These are phyloP conservation scores for Bruguiera parviflora DNA, from an alignment of 345 rosid genomes.

Conservation along the genomic window DNA sequence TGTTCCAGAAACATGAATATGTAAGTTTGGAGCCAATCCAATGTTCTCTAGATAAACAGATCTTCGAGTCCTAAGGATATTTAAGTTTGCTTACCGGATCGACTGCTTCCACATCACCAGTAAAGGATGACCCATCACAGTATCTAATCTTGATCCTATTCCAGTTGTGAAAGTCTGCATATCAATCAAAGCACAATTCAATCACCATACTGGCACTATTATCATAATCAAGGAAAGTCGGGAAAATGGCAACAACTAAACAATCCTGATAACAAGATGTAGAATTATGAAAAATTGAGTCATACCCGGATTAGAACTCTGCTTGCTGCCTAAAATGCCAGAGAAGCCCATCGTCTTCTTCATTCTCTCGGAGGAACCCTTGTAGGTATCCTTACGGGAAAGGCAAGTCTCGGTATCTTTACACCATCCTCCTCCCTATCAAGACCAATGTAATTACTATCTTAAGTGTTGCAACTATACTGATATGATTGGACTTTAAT, in stretches of 20 bases:
- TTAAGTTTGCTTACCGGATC: conserved; percentile 50
- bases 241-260: neutral
- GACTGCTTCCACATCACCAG: conserved; percentile 80
- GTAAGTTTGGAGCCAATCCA: neutral
- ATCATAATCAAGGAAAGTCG: neutral
- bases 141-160: conserved; percentile 83
- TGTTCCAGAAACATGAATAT: conserved; percentile 41
- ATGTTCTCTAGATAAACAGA: neutral
- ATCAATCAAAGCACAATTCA: neutral
- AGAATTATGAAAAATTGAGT: neutral
- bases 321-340: conserved; percentile 65
- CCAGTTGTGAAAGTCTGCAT: conserved; percentile 82
- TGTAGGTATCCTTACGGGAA: conserved; percentile 52
- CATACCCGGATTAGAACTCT: conserved; percentile 70
- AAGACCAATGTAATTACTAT: too few relatives aligned
- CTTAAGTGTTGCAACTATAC: too few relatives aligned
- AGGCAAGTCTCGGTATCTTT: conserved; percentile 59
- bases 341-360: conserved; percentile 65
- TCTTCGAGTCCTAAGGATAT: neutral
- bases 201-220: neutral
- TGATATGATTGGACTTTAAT: too few relatives aligned
- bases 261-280: neutral
- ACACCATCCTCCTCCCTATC: conserved; percentile 99
- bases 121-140: conserved; percentile 90
- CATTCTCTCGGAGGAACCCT: conserved; percentile 86